Evolutionary conservation across 2,329 filamentous ascomycete genomes (phyloP).

Genomic region (Colletotrichum sp.): DNA sequence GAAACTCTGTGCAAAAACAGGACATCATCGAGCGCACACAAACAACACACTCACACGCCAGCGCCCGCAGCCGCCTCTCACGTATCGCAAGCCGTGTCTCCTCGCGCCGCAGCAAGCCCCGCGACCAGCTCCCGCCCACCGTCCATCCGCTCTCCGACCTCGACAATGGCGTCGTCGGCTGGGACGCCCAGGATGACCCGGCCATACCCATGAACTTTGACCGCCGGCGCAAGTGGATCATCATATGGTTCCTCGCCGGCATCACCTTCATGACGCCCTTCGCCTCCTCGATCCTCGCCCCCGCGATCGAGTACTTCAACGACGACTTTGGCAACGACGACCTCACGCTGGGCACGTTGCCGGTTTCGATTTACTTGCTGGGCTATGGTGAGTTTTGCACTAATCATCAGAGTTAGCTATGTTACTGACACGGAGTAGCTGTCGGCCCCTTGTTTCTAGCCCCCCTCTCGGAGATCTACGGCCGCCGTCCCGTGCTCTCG

Average conservation of each 20-base stretch:
- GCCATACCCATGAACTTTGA: slow-evolving; percentile 65
- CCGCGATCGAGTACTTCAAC: slow-evolving; percentile 49
- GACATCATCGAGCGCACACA: neutral
- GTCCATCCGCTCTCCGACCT: slow-evolving; percentile 56
- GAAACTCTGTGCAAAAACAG: neutral
- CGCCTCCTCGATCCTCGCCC: slow-evolving; percentile 65
- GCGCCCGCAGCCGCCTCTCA: slow-evolving; percentile 28
- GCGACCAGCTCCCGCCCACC: slow-evolving; percentile 36
- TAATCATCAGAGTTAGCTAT: neutral
- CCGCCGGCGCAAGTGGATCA: slow-evolving; percentile 60
- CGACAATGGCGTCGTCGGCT: slow-evolving; percentile 59
- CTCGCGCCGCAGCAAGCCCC: slow-evolving; percentile 24
- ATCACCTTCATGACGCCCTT: slow-evolving; percentile 72
- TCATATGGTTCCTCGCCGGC: slow-evolving; percentile 58
- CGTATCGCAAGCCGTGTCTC: slow-evolving; percentile 27
- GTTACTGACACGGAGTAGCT: slow-evolving; percentile 25
- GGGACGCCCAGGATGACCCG: slow-evolving; percentile 64
- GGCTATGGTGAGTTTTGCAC: slow-evolving; percentile 45
- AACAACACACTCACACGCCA: slow-evolving; percentile 17
- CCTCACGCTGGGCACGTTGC: slow-evolving; percentile 52
- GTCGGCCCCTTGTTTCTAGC: slow-evolving; percentile 63
- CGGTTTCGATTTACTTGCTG: slow-evolving; percentile 66
- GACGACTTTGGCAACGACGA: slow-evolving; percentile 49
- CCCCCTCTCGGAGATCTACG: slow-evolving; percentile 69
- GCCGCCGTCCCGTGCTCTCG: slow-evolving; percentile 61